A percentile compares a stretch with the other conserved stretches of the same genome.
These are phyloP conservation scores for Ustilago bromivora DNA, from an alignment of 1,284 basidiomycete genomes.

Conservation along the genomic window DNA sequence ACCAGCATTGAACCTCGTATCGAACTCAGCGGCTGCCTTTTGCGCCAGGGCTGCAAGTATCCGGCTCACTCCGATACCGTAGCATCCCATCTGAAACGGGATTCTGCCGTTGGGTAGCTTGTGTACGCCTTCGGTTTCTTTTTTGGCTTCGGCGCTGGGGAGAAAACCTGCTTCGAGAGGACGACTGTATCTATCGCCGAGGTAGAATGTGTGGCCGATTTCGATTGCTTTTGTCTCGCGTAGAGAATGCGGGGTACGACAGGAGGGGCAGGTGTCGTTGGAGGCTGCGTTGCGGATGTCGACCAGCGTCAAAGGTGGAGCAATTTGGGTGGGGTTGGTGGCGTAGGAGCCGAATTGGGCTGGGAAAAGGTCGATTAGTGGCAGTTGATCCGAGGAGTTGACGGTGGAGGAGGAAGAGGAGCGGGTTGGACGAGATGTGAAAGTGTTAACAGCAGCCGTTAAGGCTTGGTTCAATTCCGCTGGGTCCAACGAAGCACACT, in stretches of 20 bases:
- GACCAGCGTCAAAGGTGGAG: conserved; percentile 27
- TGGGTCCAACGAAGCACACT: conserved; percentile 51
- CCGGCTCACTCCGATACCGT: conserved; percentile 70
- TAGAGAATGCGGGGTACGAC: conserved; percentile 50
- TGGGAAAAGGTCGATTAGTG: conserved; percentile 47
- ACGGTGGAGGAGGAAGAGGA: neutral
- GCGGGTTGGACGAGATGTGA: conserved; percentile 26
- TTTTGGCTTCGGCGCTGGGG: conserved; percentile 2
- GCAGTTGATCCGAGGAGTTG: conserved; percentile 1
- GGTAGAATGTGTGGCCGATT: conserved; percentile 70
- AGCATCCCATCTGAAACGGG: conserved; percentile 70
- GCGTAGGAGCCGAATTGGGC: conserved; percentile 35
- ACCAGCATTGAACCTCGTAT: neutral
- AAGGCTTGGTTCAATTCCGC: conserved; percentile 53
- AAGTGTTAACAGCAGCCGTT: conserved; percentile 19
- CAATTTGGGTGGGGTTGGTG: neutral
- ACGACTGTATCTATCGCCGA: conserved; percentile 68
- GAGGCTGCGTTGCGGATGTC: conserved; percentile 44
- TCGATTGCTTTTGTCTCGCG: conserved; percentile 65
- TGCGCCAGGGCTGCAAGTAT: conserved; percentile 69
- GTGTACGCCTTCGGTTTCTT: conserved; percentile 6
- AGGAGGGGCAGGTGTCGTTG: conserved; percentile 58
- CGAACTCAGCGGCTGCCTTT: conserved; percentile 22
- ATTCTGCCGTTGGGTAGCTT: conserved; percentile 27
- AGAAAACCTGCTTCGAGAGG: conserved; percentile 59